A percentile compares a stretch with the other conserved stretches of the same genome.
Conservation (phyloP, 495 filamentous ascomycete species). For the Achaetomiella virescens region DNA sequence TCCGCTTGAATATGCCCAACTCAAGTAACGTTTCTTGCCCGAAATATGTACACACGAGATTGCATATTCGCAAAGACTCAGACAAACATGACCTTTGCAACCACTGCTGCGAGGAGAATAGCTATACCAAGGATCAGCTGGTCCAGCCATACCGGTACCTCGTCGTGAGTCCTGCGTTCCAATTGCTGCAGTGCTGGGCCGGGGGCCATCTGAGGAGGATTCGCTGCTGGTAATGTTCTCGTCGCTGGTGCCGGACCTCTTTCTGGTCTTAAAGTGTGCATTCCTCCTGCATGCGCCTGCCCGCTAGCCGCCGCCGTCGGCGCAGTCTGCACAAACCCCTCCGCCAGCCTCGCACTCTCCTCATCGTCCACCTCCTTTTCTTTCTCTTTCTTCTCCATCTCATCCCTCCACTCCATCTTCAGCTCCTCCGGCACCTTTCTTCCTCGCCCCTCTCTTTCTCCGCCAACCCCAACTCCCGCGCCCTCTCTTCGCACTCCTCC, state of each 20-base stretch:
- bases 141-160: constrained; percentile 55
- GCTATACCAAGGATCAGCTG: constrained; percentile 50
- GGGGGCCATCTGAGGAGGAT: constrained; percentile 10
- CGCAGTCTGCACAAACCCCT: constrained; percentile 45
- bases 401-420: constrained; percentile 52
- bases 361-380: constrained; percentile 18
- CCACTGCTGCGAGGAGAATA: constrained; percentile 45
- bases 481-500: constrained; percentile 54
- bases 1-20: not conserved
- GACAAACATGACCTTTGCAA: constrained; percentile 40
- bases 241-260: constrained; percentile 31
- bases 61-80: not conserved
- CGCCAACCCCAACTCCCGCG: constrained; percentile 37
- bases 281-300: constrained; percentile 7
- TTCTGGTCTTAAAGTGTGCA: too few relatives aligned
- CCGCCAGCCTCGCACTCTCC: constrained; percentile 39
- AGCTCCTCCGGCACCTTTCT: constrained; percentile 52
- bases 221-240: constrained; percentile 30
- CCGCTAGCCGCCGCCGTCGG: constrained; percentile 5
- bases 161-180: constrained; percentile 15
- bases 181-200: constrained; percentile 25
- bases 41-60: not conserved
- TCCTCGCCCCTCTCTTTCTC: constrained; percentile 34
- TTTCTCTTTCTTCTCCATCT: constrained; percentile 34
- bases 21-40: not conserved